Base-by-base conservation (phyloP, 129 eudicot genomes). In the Helianthus annuus region DNA sequence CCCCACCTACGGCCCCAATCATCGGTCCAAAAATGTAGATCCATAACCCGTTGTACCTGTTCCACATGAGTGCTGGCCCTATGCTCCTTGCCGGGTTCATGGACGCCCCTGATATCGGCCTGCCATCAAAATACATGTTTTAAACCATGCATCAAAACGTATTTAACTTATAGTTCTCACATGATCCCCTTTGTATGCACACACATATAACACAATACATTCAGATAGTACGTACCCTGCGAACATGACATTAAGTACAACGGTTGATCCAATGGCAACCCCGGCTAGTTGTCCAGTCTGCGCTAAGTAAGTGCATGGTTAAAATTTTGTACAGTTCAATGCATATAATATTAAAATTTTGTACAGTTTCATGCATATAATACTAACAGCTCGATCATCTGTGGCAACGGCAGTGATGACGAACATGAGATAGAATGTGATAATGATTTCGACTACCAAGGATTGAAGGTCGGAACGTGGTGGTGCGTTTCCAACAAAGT, bases 1-100 rank as follows among this genome's bases (percentile, higher is more conserved):
- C 96, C 34, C 98, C 98, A 17, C 87, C 84, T 24, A 89, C 32
- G 44, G 98, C 96, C 8, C 98, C 96, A 51, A 73, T 32, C 38
- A 46, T 83, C 16, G 98, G 96, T 24, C 82, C 91, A 12, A 89
- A 34, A 15, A 92, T 74, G 81, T 92, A 92, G 15, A 92, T 62
- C 98, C 98, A 92, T 52, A 92, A 34, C 7, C 95, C 89, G 36
- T 22, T 57, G 87, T 83, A 92, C 48, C 69, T 10, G 80, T 66
- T 85, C 36, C 88, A 85, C 53, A 87, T 86, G 1, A 92, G 68
- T 36, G 98, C 96, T 62, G 91, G 91, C 66, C 98, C 96, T 62
- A 92, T 59, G 76, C 91, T 92, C 81, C 98, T 89, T 66, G 95
- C 98, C 32, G 98, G 98, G 69, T 92, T 92, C 98, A 92, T 89